Base-by-base conservation (phyloP, 768 basidiomycete species). In the Wakefieldia striispora region DNA sequence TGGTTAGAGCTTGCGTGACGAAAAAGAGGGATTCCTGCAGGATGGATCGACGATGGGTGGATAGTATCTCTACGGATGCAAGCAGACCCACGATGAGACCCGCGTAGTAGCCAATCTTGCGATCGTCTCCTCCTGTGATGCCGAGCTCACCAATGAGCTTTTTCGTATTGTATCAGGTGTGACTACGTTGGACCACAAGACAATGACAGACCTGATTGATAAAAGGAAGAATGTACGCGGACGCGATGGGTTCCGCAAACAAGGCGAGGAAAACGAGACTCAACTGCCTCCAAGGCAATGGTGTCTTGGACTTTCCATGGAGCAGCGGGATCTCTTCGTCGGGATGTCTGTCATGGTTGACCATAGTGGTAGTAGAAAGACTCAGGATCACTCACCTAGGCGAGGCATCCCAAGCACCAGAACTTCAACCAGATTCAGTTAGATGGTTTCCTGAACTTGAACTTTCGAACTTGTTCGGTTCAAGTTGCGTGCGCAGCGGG, bases 91-190 rank as follows among this genome's bases (percentile, higher is more conserved):
- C 81, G 35, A 68, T 65, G 19, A 86, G 57, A 24, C 82, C 84
- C 17, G 81, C 83, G 60, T 86, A 86, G 57, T 86, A 86, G 27
- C 84, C 84, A 4, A 84, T 79, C 67, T 80, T 82, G 40, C 73
- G 71, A 39, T 81, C 75, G 50, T 86, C 82, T 20, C 83, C 84
- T n/a, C 78, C 79, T 5, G 81, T 84, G 24, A 86, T 70, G 27
- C 76, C 81, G 14, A 84, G 70, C 51, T 83, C 83, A 24, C 76
- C 70, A 23, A 86, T 75, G 16, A 85, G 73, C 83, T 86, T 48
- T n/a, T 36, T 24, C 48, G 5, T 6, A 6, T 33, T 3, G 1
- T 7, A 6, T 13, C 10, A 29, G 29, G 6, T 11, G 82, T 59
- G 10, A 12, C 4, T 29, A 29, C 8, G 6, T 12, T 2, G 3